phyloP scores from a whole-genome alignment of 768 basidiomycete species.

The Rhodotorula babjevae region DNA sequence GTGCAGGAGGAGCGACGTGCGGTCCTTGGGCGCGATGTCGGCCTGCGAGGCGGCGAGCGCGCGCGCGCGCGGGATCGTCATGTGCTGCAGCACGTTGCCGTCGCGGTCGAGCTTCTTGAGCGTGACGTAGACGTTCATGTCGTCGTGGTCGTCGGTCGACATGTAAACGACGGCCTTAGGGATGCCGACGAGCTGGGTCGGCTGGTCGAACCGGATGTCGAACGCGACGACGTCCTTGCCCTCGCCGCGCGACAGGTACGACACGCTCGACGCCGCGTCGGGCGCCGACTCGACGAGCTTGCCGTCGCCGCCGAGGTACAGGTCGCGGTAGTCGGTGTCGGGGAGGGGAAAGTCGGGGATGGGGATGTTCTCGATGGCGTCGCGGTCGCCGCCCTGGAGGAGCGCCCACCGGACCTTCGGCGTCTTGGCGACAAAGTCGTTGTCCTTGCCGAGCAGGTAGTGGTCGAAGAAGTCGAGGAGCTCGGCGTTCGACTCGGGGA shows the following conservation, averaged over 20 bases:
- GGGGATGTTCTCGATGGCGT: slow-evolving; percentile 25
- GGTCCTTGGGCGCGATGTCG: slow-evolving; percentile 26
- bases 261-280: not conserved
- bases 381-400: slow-evolving; percentile 31
- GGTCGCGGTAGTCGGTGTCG: slow-evolving; percentile 28
- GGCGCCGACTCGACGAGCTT: slow-evolving; percentile 10
- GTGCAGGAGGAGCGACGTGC: slow-evolving; percentile 19
- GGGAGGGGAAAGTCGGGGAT: slow-evolving; percentile 29
- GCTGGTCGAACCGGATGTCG: slow-evolving; percentile 24
- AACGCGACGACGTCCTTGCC: slow-evolving; percentile 23
- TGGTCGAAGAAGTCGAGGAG: slow-evolving; percentile 34
- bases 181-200: slow-evolving; percentile 30
- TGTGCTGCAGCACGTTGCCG: slow-evolving; percentile 27
- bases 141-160: slow-evolving; percentile 31
- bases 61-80: slow-evolving; percentile 19
- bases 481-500: slow-evolving; percentile 19
- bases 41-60: slow-evolving; percentile 8
- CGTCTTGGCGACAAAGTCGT: slow-evolving; percentile 34
- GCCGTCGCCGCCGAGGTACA: slow-evolving; percentile 18
- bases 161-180: slow-evolving; percentile 28
- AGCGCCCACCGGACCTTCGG: slow-evolving; percentile 32
- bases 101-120: slow-evolving; percentile 38
- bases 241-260: slow-evolving; percentile 16
- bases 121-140: slow-evolving; percentile 35
- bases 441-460: slow-evolving; percentile 32